Base-by-base conservation (phyloP, 495 filamentous ascomycete species). In the Recurvomyces mirabilis region DNA sequence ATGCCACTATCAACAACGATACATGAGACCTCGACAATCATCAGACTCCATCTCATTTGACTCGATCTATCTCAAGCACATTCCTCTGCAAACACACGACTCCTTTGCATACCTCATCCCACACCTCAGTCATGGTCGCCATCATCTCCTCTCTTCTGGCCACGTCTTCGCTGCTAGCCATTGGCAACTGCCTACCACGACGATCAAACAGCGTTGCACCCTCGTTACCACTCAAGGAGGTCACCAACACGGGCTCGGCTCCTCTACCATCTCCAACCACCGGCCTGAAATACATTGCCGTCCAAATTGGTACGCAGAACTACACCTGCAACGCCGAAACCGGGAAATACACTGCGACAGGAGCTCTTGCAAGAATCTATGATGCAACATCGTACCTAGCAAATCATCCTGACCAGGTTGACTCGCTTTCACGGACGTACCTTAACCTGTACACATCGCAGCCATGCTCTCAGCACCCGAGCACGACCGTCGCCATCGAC, bases 321-420 rank as follows among this genome's bases (percentile, higher is more conserved):
- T 43, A 43, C 19, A 43, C 40, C 30, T 43, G 40, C 40, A 43
- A 43, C 22, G 15, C 25, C 14, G 23, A 24, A 30, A 7, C 40
- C 25, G 23, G 23, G 13, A 41, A 3, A 5, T 43, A 43, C 40
- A 22, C 40, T 2, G 24, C 40, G 2, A 33, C 4, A 3, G 40
- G 40, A 18, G 40, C 40, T 14, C 40, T 43, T 4, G 40, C 40
- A 3, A 24, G 23, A 15, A 3, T 33, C 7, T 43, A 18, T 28
- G 40, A 43, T 15, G 40, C 40, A 10, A 43, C 40, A 9, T 30
- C 25, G 2, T 43, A 43, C 40, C 40, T 43, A n/a, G 20, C 14
- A 14, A 21, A 31, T 6, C 14, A 33, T 21, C 25, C 25, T 3
- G 25, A 20, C 40, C 21, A 5, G 7, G 10, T 43, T 18, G 40